Evolutionary conservation across 371 early-diverging fungal genomes (phyloP), one percentile per base, ranked within the genome.

Genomic region (Apophysomyces ossiformis): DNA sequence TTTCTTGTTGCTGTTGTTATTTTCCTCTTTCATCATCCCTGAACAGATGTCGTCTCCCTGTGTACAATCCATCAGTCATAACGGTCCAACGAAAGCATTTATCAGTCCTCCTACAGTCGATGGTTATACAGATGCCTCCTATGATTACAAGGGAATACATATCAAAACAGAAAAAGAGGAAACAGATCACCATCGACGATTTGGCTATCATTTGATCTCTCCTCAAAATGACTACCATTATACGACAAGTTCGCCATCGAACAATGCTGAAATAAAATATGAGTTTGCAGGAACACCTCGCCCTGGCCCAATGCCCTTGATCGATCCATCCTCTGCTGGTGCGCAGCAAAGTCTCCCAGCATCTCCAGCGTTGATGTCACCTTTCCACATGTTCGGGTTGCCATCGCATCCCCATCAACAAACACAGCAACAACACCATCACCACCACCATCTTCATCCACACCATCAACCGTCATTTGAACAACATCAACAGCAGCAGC

Each of bases 341-440:
- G 54, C 54, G 0, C 54, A 50, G 9, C 5, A 16, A 16, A 21
- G 21, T 11, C 54, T 50, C 2, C 54, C 16, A 21, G 21, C 54
- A n/a, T 50, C 54, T 0, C 21, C 54, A n/a, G 54, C 21, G 9
- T 50, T 50, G 54, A 50, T 50, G 21, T 50, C 54, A 9, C 21
- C 54, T 26, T 50, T 50, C 5, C 16, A 12, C 43, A 64, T 32
- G 58, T 39, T 38, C 37, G 54, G 44, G 16, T 62, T 13, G 41
- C 36, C 45, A 45, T 32, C 62, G 18, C 60, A 18, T 45, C 67
- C 68, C 11, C 66, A 73, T 37, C 73, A 77, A 44, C 62, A 66
- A 54, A 65, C 70, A 38, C 69, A 64, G 12, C 64, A 58, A 9
- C 44, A 70, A 21, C 70, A 68, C 45, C 80, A 68, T 41, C 80